phyloP scores from a whole-genome alignment of 805 yeast species.

The Spathaspora girioi region DNA sequence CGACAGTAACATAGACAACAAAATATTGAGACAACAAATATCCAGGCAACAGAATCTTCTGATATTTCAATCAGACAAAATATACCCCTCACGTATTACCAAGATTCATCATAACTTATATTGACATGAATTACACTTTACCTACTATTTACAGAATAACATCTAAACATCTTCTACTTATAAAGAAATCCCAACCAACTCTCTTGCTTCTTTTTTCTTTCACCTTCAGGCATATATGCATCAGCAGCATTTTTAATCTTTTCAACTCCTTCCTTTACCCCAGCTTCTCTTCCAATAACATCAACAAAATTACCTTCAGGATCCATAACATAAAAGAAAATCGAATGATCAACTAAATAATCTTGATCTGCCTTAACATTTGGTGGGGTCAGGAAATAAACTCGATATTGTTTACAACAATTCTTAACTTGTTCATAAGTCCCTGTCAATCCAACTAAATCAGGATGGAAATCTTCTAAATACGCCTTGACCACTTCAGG shows the following conservation, averaged over 20 bases:
- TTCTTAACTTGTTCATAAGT: conserved; percentile 79
- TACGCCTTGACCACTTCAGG: conserved; percentile 84
- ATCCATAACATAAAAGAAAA: conserved; percentile 95
- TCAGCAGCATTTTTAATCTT: conserved; percentile 74
- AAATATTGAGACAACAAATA: too few relatives aligned
- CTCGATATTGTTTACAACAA: conserved; percentile 86
- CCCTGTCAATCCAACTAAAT: conserved; percentile 89
- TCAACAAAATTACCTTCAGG: conserved; percentile 96
- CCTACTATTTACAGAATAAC: background rate
- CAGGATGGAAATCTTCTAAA: conserved; percentile 84
- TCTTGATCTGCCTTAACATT: conserved; percentile 94
- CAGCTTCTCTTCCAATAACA: conserved; percentile 89
- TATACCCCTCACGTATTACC: too few relatives aligned
- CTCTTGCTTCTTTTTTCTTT: conserved; percentile 61
- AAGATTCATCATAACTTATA: background rate
- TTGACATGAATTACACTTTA: background rate
- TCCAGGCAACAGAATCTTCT: too few relatives aligned
- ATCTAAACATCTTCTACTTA: conserved; percentile 20
- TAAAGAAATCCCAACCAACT: conserved; percentile 59
- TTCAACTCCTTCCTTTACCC: conserved; percentile 70
- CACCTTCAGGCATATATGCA: conserved; percentile 69
- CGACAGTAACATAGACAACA: background rate
- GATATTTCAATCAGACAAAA: too few relatives aligned
- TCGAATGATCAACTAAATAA: conserved; percentile 94
- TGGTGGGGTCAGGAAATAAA: conserved; percentile 96